Evolutionary conservation across 2,329 filamentous ascomycete species (phyloP), one percentile per base, ranked within the genome.

Genomic region (Aspergillus eucalypticola): DNA sequence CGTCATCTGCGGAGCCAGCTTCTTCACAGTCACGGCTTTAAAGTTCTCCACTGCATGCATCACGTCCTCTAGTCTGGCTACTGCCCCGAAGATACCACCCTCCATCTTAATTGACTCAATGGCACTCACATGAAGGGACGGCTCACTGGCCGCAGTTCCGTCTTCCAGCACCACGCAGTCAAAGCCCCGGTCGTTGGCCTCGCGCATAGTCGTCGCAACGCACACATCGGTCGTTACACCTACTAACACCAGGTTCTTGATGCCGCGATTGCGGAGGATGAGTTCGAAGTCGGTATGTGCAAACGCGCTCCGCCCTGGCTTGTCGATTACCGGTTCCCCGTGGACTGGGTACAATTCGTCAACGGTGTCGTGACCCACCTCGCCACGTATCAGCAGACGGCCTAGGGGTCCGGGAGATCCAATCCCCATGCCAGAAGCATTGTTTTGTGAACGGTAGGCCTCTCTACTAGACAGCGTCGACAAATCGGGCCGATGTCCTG

Each of bases 151-250:
- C 19, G 79, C 76, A 46, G 77, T 77, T 7, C 76, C 82, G 65
- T 85, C 82, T 32, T 82, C 78, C 3, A 85, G 66, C 1, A 85
- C 65, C 11, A 83, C 66, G 60, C 82, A 83, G 66, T 85, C 83
- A 60, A 82, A 84, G 0, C 82, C 83, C 5, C 81, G 77, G 71
- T 86, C 83, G 61, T 80, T 84, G 10, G 82, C 83, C 68, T 86
- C 83, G 19, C 83, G 75, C 71, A 85, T 82, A 5, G 83, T 86
- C 8, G 77, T 83, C 23, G 79, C 81, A 3, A 86, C 82, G 64
- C 82, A 84, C 11, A 83, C 82, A 69, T 86, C 83, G 0, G 83
- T 84, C 5, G 83, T 85, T 4, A 85, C 82, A 4, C 83, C 83
- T 15, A 78, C 79, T 15, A 85, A 66, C 11, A 86, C 74, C 56